Conservation (phyloP, 805 yeast genomes). For the Sungouiella blattae region DNA sequence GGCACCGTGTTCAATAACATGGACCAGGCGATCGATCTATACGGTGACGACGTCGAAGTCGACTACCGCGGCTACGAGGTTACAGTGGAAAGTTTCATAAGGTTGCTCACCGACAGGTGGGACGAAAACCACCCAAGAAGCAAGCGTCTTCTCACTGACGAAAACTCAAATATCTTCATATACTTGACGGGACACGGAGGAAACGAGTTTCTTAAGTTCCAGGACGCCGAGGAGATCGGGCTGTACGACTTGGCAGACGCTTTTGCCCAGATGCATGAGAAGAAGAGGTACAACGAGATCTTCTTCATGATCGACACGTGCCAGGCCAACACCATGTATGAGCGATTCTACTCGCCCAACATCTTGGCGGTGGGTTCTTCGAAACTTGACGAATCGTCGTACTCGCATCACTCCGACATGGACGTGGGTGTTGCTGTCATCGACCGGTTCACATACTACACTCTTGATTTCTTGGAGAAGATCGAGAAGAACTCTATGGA, state of each 20-base stretch:
- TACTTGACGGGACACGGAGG: conserved; percentile 99
- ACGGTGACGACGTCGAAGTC: conserved; percentile 93
- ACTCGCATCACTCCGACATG: conserved; percentile 92
- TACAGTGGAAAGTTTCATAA: conserved; percentile 93
- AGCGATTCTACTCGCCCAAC: conserved; percentile 88
- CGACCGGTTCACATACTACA: conserved; percentile 92
- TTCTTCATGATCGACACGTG: conserved; percentile 98
- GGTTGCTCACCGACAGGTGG: conserved; percentile 93
- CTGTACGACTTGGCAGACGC: conserved; percentile 96
- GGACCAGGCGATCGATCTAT: conserved; percentile 86
- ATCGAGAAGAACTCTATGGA: conserved; percentile 70
- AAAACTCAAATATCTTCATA: conserved; percentile 87
- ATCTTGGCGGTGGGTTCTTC: conserved; percentile 91
- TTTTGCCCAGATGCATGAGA: conserved; percentile 94
- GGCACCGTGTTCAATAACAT: conserved; percentile 94
- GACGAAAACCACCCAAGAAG: conserved; percentile 90
- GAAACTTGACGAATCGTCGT: conserved; percentile 81
- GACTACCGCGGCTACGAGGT: conserved; percentile 98
- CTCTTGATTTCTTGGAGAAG: conserved; percentile 80
- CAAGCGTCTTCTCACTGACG: conserved; percentile 87
- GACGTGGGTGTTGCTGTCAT: conserved; percentile 98
- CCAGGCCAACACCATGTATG: conserved; percentile 97
- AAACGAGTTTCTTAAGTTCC: conserved; percentile 92
- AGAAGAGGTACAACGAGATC: conserved; percentile 90
- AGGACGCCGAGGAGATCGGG: conserved; percentile 97